These are phyloP conservation scores for Dictyostelium purpureum DNA, from an alignment of 78 protist species.

Conservation along the genomic window DNA sequence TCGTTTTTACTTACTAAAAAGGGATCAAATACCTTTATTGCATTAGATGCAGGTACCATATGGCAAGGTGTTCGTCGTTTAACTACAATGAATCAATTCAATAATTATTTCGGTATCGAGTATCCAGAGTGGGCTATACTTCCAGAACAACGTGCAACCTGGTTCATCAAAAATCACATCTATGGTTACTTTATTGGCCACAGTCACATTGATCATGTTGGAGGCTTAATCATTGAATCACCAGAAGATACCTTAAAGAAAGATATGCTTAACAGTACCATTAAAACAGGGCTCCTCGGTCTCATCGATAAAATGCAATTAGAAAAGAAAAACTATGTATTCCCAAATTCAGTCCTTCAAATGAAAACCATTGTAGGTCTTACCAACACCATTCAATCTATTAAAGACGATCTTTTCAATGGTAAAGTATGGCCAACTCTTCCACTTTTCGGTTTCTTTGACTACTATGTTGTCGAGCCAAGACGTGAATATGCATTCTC, in stretches of 20 bases:
- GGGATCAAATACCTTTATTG: slow-evolving; percentile 27
- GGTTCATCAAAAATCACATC: slow-evolving; percentile 52
- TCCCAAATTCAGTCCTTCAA: background rate
- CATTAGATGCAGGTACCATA: slow-evolving; percentile 47
- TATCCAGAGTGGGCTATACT: slow-evolving; percentile 25
- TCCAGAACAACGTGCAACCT: slow-evolving; percentile 39
- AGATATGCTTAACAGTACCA: no score
- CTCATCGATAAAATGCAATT: background rate
- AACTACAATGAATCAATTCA: background rate
- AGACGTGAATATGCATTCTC: no score
- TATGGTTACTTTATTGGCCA: slow-evolving; percentile 21
- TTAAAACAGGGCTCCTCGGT: background rate
- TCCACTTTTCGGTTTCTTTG: background rate
- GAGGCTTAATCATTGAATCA: slow-evolving; percentile 26
- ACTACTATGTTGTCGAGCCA: background rate
- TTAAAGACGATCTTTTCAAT: background rate
- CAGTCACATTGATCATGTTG: slow-evolving; percentile 46
- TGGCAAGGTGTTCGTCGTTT: slow-evolving; percentile 33
- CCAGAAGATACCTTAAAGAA: slow-evolving; percentile 11
- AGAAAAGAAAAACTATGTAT: background rate
- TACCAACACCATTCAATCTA: background rate
- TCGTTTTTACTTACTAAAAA: slow-evolving; percentile 26
- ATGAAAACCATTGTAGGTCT: background rate
- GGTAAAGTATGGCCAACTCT: background rate
- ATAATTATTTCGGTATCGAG: background rate